These are phyloP conservation scores for Aureobasidium musti DNA, from an alignment of 2,329 filamentous ascomycete genomes.

Conservation along the genomic window DNA sequence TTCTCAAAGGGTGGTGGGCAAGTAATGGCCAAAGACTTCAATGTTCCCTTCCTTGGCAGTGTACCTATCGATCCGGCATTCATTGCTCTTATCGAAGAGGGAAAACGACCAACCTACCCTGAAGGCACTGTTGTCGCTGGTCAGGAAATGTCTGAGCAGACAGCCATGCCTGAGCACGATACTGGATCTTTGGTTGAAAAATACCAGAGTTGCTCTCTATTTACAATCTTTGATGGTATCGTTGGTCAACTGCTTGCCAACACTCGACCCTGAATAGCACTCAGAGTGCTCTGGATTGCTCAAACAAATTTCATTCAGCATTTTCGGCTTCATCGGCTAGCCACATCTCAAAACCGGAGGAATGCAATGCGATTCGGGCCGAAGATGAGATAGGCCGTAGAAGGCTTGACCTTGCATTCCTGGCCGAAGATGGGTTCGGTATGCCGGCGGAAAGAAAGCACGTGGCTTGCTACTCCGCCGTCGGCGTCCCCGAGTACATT, in stretches of 20 bases:
- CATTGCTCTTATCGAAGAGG: constrained; percentile 79
- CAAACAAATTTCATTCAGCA: background rate
- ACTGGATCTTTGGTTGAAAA: constrained; percentile 64
- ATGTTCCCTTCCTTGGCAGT: constrained; percentile 78
- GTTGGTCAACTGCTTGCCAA: constrained; percentile 40
- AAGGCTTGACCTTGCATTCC: background rate
- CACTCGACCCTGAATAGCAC: constrained; percentile 8
- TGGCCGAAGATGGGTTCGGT: background rate
- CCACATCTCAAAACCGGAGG: background rate
- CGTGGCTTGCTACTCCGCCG: background rate
- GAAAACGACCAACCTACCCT: constrained; percentile 66
- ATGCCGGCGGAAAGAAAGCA: background rate
- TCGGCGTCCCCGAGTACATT: constrained; percentile 4
- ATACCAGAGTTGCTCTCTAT: constrained; percentile 71
- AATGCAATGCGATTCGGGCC: constrained; percentile 12
- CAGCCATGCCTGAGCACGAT: constrained; percentile 37
- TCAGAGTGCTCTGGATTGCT: background rate
- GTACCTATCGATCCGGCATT: constrained; percentile 95
- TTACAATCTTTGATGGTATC: constrained; percentile 67
- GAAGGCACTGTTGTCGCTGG: constrained; percentile 65
- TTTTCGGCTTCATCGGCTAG: constrained; percentile 1
- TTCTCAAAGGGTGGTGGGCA: constrained; percentile 90
- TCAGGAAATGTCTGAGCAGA: constrained; percentile 46
- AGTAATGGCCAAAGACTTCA: constrained; percentile 84
- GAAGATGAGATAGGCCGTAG: background rate